Evolutionary conservation across 148 eudicot species (phyloP), one percentile per base, ranked within the genome.

Genomic region (Dysphania ambrosioides): DNA sequence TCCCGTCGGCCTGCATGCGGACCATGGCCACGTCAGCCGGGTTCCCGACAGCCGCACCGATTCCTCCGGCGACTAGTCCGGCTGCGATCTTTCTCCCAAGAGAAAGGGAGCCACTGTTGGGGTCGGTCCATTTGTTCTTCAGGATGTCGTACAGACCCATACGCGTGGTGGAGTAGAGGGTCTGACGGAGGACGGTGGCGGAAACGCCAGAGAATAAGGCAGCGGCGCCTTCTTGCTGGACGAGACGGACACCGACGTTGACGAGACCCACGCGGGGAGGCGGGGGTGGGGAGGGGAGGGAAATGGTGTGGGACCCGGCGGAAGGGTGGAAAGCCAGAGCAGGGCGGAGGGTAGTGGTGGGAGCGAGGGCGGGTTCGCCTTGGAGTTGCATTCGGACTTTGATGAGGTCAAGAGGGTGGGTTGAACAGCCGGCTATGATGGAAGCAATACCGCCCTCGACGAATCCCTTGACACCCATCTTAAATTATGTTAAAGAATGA

Each of bases 11-110:
- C 63, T 93, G 98, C 98, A 93, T 93, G n/a, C 98, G 83, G 5
- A 93, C 98, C 98, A 93, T 91, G 0, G 98, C 90, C 40, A 93
- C 90, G 72, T 93, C 98, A 2, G 98, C 98, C 0, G 98, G 98
- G 82, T 93, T 93, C 0, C 98, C 98, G 32, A 91, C 95, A 19
- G 97, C 91, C 32, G 98, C 98, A 2, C 98, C 98, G 78, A 93
- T 78, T 0, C 83, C 98, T 0, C 98, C 98, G 71, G 98, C 94
- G 68, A 88, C 56, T 1, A 93, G 69, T 0, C 98, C 98, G 53
- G 98, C 94, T 6, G 80, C 70, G 35, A 93, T 91, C 69, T 93
- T 93, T 23, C 58, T 64, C 29, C 30, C 36, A 2, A 93, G 60
- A 2, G 90, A 82, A 62, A 93, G 53, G 74, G 24, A 80, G 0